These are phyloP conservation scores for Anaeramoeba ignava DNA, from an alignment of 78 protist species.

Conservation along the genomic window DNA sequence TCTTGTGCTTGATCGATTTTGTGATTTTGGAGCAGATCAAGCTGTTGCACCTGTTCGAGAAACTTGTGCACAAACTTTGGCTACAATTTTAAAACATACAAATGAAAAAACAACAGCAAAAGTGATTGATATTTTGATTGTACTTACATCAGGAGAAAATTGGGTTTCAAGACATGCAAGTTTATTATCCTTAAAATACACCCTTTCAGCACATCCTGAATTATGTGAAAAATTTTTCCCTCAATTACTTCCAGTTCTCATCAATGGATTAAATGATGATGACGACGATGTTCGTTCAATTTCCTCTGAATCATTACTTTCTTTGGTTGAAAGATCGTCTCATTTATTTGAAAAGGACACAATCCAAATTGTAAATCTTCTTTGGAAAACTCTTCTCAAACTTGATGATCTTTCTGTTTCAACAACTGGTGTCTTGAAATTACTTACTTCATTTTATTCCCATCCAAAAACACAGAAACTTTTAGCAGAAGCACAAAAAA, in stretches of 20 bases:
- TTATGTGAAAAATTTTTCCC: not conserved
- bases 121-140: not conserved
- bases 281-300: not conserved
- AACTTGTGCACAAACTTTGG: not conserved
- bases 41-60: not conserved
- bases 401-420: not conserved
- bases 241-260: not conserved
- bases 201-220: not conserved
- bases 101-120: not conserved
- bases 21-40: not conserved
- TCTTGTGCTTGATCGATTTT: not conserved
- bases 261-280: not conserved
- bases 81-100: not conserved
- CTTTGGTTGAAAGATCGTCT: not conserved
- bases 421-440: not conserved
- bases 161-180: not conserved
- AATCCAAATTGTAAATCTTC: not conserved
- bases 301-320: not conserved
- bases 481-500: too few species aligned
- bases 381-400: not conserved
- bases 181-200: not conserved
- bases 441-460: not conserved
- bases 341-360: not conserved
- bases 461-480: too few species aligned
- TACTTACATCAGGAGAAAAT: not conserved